Base-by-base conservation (phyloP, 805 yeast genomes). In the Jamesozyma rosinii region DNA sequence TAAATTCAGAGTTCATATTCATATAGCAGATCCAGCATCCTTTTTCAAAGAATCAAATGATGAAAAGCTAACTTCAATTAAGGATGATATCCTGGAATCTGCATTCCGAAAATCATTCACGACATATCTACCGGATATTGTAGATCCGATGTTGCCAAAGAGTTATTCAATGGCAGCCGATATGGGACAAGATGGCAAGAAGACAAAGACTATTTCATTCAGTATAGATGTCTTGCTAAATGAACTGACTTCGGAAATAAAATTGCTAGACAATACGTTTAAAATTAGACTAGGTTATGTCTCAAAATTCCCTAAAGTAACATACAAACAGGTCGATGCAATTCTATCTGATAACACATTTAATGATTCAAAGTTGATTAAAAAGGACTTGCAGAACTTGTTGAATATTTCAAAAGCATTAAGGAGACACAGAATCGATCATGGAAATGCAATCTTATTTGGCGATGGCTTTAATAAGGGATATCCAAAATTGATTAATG, bases 1-100 rank as follows among this genome's bases (percentile, higher is more conserved):
- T 2, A 55, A 55, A 13, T 75, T 65, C 50, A 64, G 67, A 9
- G 50, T 89, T 4, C 74, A 81, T 26, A 70, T 87, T 1, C 95
- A 83, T 59, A 76, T 90, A 48, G 97, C 97, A 1, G 88, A 90
- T 59, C 97, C 97, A 0, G 70, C 86, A 0, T 81, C 95, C 0
- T 75, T 71, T 48, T 61, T 85, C 33, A 31, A 40, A 1, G 38
- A 49, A 5, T 26, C 39, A 11, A 45, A 36, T 15, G 37, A 30
- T 2, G 18, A 30, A 20, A 17, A 36, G 9, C 19, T 40, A 11
- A 36, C 31, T 27, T 44, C 44, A 2, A 49, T 77, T 27, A 19
- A 41, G 4, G 45, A 46, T 37, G 54, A 51, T 2, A 49, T 79
- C 20, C 67, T 80, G 15, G 63, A 70, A 37, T 70, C 76, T 41